Base-by-base conservation (phyloP, 768 basidiomycete genomes). In the Boletus rubropictus region DNA sequence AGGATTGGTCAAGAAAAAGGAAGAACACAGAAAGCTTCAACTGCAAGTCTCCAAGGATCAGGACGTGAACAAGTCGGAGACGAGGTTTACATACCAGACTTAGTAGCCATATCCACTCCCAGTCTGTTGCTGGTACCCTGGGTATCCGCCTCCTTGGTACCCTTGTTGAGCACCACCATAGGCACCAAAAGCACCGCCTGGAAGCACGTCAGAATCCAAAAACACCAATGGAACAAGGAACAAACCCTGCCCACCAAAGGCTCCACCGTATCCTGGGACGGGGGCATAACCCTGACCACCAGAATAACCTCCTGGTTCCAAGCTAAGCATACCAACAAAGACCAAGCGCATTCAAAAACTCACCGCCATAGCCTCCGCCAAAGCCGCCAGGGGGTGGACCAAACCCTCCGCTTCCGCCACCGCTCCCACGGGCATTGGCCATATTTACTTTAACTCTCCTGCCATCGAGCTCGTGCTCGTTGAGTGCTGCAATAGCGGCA, bases 391-490 rank as follows among this genome's bases (percentile, higher is more conserved):
- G 56, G 25, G 72, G 64, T 7, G 56, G 67, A 2, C 53, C 50
- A 41, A 57, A 60, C 15, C 58, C 60, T 25, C 56, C 60, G 15
- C 17, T 35, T 0, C 79, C 79, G 31, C 77, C 75, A 0, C 79
- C 78, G 44, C 75, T 72, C 4, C 77, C 78, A 69, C 84, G 77
- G 40, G 84, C 80, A 53, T 89, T 88, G 32, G 86, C 85, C 43
- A 87, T 72, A 74, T 95, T 97, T 22, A 84, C 82, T 68, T 91
- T 91, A 64, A 98, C 82, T 50, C 87, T 78, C 55, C 95, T 81
- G 42, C 94, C 93, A 69, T 97, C 95, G 53, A 98, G 82, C 55
- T 95, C 90, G 56, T 86, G 81, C 63, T 96, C 94, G 71, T 97
- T 86, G 65, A 95, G 72, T 34, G 65, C 71, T 37, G 42, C 50